A percentile compares a stretch with the other conserved stretches of the same genome.
Evolutionary conservation across 495 filamentous ascomycete species (phyloP).

Genomic region (Neurospora cerealis): DNA sequence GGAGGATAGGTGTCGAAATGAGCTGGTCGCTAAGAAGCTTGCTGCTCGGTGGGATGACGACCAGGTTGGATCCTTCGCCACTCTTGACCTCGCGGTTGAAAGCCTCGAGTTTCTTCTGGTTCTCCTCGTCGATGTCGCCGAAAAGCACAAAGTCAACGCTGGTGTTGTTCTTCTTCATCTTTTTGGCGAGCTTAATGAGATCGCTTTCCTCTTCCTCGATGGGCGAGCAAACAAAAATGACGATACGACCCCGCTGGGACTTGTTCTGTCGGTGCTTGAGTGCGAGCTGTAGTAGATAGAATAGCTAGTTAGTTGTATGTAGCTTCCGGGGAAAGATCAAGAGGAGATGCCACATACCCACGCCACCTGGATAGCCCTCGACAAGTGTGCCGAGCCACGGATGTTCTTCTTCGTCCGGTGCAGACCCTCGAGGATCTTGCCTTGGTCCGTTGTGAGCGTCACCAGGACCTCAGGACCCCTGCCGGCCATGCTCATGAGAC

Average conservation of each 20-base stretch:
- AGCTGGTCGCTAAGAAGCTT: conserved; percentile 87
- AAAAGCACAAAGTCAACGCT: conserved; percentile 91
- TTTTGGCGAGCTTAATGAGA: conserved; percentile 82
- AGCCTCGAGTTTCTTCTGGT: conserved; percentile 73
- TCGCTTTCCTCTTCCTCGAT: conserved; percentile 81
- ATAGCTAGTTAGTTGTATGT: neutral
- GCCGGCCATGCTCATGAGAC: conserved; percentile 97
- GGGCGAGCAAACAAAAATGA: conserved; percentile 90
- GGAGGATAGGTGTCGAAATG: conserved; percentile 82
- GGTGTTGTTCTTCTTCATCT: conserved; percentile 95
- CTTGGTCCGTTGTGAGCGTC: conserved; percentile 89
- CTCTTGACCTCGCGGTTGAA: conserved; percentile 84
- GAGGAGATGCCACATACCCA: conserved; percentile 50
- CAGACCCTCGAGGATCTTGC: conserved; percentile 86
- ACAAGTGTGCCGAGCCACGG: conserved; percentile 71
- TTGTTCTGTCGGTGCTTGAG: conserved; percentile 98
- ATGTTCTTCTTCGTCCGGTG: conserved; percentile 97
- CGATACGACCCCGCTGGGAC: conserved; percentile 84
- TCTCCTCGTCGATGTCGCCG: conserved; percentile 84
- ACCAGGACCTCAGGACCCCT: conserved; percentile 93
- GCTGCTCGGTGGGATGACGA: conserved; percentile 80
- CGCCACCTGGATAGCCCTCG: conserved; percentile 90
- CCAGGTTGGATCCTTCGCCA: conserved; percentile 80
- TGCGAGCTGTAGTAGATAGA: conserved; percentile 53
- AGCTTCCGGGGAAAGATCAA: neutral